These are phyloP conservation scores for Ceratocystis harringtonii DNA, from an alignment of 2,329 filamentous ascomycete species.

Conservation along the genomic window DNA sequence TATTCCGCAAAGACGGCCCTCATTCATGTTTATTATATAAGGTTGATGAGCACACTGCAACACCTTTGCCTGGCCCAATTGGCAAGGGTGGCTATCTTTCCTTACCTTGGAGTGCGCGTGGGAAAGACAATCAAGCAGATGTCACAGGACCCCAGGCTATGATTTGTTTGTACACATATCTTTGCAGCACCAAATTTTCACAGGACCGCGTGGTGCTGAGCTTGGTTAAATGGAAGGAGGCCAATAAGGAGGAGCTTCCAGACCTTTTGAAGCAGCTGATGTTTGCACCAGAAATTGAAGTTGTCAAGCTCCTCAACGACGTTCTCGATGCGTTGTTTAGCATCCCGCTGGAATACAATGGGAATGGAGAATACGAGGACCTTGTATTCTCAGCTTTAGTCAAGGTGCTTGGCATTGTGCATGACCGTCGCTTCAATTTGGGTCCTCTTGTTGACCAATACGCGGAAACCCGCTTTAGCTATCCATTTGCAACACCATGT, in stretches of 20 bases:
- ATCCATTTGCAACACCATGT: constrained; percentile 80
- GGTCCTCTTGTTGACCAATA: constrained; percentile 85
- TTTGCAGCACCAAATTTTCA: constrained; percentile 89
- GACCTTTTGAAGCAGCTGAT: constrained; percentile 66
- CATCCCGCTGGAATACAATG: constrained; percentile 79
- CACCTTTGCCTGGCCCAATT: constrained; percentile 40
- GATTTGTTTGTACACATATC: constrained; percentile 65
- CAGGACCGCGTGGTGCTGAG: constrained; percentile 79
- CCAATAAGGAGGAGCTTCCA: constrained; percentile 54
- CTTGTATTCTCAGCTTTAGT: constrained; percentile 82
- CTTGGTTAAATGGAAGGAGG: constrained; percentile 72
- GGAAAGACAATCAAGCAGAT: constrained; percentile 54
- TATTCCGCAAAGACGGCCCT: constrained; percentile 73
- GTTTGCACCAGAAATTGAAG: constrained; percentile 93
- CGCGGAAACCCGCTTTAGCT: constrained; percentile 76
- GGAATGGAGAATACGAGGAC: constrained; percentile 83
- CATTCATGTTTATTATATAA: constrained; percentile 75
- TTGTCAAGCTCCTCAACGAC: constrained; percentile 81
- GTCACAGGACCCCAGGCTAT: constrained; percentile 66
- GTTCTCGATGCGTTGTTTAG: constrained; percentile 86
- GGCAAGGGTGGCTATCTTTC: constrained; percentile 79
- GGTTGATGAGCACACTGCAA: constrained; percentile 79
- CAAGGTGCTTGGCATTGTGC: constrained; percentile 78
- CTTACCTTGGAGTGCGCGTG: constrained; percentile 61
- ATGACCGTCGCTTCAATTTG: constrained; percentile 86